These are phyloP conservation scores for Alloteropsis semialata DNA, from an alignment of 176 grass and related monocot species.

Conservation along the genomic window DNA sequence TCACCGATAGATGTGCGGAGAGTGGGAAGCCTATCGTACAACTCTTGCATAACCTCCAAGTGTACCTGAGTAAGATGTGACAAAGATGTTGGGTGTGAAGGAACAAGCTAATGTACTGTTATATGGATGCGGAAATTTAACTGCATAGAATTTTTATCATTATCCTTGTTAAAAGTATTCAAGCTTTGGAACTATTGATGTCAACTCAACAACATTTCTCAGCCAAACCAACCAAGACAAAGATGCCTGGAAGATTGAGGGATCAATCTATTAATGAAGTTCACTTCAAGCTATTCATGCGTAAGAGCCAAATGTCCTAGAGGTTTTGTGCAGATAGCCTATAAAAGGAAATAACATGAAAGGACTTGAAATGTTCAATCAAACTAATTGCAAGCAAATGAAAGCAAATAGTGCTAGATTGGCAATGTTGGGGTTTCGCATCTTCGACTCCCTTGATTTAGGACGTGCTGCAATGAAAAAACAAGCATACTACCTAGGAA, in stretches of 20 bases:
- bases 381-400: constrained; percentile 5
- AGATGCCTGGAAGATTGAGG: not conserved
- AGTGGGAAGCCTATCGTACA: constrained; percentile 23
- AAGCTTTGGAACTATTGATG: not conserved
- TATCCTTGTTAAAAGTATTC: not conserved
- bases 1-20: not conserved
- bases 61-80: constrained; percentile 37
- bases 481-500: not conserved
- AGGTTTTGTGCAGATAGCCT: not conserved
- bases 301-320: not conserved
- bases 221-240: constrained; percentile 1
- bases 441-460: not conserved
- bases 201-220: not conserved
- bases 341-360: not conserved
- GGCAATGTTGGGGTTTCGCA: not conserved
- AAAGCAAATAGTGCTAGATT: not conserved
- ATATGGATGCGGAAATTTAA: too few species aligned
- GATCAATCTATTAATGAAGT: not conserved
- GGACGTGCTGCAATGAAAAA: not conserved
- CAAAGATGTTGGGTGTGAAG: not conserved
- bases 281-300: not conserved
- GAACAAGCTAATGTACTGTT: not conserved
- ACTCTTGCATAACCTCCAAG: constrained; percentile 2
- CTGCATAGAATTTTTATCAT: too few species aligned
- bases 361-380: not conserved